Conservation (phyloP, 495 filamentous ascomycete species). For the Tuber microsphaerosporum region DNA sequence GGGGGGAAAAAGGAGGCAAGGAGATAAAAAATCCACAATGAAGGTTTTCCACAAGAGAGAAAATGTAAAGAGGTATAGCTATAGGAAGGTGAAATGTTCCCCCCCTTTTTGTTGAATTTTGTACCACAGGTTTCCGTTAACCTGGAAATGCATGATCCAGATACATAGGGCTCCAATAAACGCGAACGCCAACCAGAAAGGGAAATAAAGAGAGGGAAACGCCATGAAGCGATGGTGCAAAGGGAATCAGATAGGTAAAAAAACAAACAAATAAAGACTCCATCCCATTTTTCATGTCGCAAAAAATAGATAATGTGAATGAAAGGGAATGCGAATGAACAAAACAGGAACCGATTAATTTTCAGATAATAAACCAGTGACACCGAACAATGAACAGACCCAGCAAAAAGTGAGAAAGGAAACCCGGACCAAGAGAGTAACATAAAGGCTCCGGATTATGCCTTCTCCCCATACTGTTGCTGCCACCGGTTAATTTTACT, state of each 20-base stretch:
- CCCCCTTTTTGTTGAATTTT: not conserved
- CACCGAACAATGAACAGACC: not conserved
- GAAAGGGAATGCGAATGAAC: slow-evolving; percentile 5
- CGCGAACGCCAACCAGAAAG: not conserved
- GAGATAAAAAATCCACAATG: slow-evolving; percentile 4
- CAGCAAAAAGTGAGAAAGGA: not conserved
- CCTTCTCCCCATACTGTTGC: slow-evolving; percentile 38
- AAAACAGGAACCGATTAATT: slow-evolving; percentile 9
- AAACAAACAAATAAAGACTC: not conserved
- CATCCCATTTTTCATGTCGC: not conserved
- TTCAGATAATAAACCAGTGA: slow-evolving; percentile 6
- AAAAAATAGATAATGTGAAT: slow-evolving; percentile 6
- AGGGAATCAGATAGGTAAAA: not conserved
- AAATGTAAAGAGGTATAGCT: not conserved
- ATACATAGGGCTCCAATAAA: not conserved
- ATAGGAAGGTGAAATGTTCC: not conserved
- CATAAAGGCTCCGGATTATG: slow-evolving; percentile 17
- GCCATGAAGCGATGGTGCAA: not conserved
- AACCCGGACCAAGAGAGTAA: not conserved
- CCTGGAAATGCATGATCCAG: slow-evolving; percentile 4
- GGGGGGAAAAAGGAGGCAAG: not conserved
- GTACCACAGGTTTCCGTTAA: slow-evolving; percentile 1
- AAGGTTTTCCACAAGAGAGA: not conserved
- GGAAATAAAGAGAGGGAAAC: not conserved
- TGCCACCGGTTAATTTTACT: slow-evolving; percentile 42